phyloP scores from a whole-genome alignment of 352 stramenopile genomes.

The Globisporangium lucens region DNA sequence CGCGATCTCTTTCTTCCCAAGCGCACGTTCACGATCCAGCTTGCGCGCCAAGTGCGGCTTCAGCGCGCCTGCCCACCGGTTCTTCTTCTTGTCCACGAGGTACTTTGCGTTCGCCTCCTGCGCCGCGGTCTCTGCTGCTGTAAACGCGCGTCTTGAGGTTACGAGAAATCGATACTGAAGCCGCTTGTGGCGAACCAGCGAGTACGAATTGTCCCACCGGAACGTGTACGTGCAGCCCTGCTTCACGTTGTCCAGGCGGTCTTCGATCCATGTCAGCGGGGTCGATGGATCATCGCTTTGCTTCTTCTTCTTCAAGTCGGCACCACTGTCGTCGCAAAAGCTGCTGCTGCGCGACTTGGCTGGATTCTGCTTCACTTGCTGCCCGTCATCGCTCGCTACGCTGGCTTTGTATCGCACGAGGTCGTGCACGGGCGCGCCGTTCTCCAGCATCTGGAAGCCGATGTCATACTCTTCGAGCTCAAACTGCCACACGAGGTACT shows the following conservation, averaged over 20 bases:
- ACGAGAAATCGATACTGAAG: conserved; percentile 57
- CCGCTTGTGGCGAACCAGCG: conserved; percentile 61
- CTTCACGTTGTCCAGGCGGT: conserved; percentile 27
- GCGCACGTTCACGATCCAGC: conserved; percentile 31
- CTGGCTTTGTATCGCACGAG: conserved; percentile 35
- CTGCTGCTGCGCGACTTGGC: neutral
- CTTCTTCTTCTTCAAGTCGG: conserved; percentile 5
- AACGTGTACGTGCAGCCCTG: conserved; percentile 47
- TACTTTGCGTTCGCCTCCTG: conserved; percentile 34
- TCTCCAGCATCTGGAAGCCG: conserved; percentile 56
- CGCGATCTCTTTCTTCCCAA: conserved; percentile 22
- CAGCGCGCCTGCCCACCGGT: conserved; percentile 20
- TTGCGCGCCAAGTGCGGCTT: conserved; percentile 34
- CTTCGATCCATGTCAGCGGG: conserved; percentile 27
- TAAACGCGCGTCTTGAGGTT: conserved; percentile 34
- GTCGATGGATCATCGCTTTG: neutral
- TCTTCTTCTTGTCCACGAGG: conserved; percentile 17
- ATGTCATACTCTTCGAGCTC: conserved; percentile 55
- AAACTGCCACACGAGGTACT: conserved; percentile 67
- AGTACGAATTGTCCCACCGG: conserved; percentile 79
- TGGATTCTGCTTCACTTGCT: neutral
- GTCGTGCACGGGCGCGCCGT: conserved; percentile 31
- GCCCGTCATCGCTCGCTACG: neutral
- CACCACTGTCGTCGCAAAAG: neutral
- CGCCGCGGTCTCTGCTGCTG: conserved; percentile 46